Base-by-base conservation (phyloP, 2,329 filamentous ascomycete species). In the Pseudogymnoascus sp. region DNA sequence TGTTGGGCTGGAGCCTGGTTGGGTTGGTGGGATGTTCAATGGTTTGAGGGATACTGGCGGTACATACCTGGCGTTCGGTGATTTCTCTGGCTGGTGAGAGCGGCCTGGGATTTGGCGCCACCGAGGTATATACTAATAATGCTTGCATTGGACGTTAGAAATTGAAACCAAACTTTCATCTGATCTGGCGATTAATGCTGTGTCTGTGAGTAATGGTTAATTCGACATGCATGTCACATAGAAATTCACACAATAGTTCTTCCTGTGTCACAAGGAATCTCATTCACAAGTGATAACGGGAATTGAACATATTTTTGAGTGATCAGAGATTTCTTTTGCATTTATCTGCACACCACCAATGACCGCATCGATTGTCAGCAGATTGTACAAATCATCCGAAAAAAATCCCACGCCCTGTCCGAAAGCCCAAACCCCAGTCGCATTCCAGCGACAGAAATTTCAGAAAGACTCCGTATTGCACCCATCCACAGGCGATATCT, bases 401-500 rank as follows among this genome's bases (percentile, higher is more conserved):
- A 33, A 50, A 56, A 56, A 17, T 6, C 29, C 50, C 50, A 35
- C 29, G 50, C 50, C 50, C 29, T 56, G 50, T 56, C 29, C 50
- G 50, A 7, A 56, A 56, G 50, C 50, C 50, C 50, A 53, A 56
- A 56, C 50, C 29, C 50, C 50, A 11, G 50, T 56, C 50, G 50
- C 50, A 56, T 56, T 56, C 50, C 50, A 56, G 50, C 50, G 50
- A 56, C 50, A 56, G 50, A 56, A 56, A 56, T 56, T 56, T 19
- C 50, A 56, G 13, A 10, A 56, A 56, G 50, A 56, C 50, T 56
- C 29, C 29, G 29, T 33, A 11, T 56, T 56, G 29, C 50, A 35
- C 29, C 29, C 29, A 6, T 60, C 35, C 35, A 60, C 19, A 60
- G 59, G 59, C 44, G 23, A 19, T 7, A 29, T 56, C 85, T 88